A percentile compares a stretch with the other conserved stretches of the same genome.
Conservation (phyloP, 2,329 filamentous ascomycete species). For the Aspergillus oerlinghausenensis region DNA sequence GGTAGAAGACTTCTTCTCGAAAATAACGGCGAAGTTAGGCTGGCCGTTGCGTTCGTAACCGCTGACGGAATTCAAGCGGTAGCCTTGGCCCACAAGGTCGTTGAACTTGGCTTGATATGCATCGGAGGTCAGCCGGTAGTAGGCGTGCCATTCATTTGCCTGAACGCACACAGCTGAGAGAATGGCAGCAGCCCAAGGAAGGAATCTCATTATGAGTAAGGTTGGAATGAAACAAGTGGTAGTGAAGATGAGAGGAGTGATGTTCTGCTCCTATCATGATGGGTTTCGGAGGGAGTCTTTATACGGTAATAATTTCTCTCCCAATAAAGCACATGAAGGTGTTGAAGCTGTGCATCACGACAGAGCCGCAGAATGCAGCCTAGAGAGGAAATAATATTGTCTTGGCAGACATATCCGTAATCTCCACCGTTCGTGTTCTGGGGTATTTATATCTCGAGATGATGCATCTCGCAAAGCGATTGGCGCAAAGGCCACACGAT, state of each 20-base stretch:
- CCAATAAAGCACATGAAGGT: neutral
- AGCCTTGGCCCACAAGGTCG: conserved; percentile 7
- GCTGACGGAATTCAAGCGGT: conserved; percentile 7
- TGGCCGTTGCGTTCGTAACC: conserved; percentile 8
- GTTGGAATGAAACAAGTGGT: neutral
- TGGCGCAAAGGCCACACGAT: neutral
- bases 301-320: neutral
- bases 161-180: conserved; percentile 4
- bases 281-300: neutral
- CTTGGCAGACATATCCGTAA: neutral
- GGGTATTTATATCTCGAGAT: neutral
- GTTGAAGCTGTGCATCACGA: neutral
- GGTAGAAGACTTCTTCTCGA: conserved; percentile 5
- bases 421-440: neutral
- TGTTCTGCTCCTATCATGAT: neutral
- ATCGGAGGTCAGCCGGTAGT: conserved; percentile 8
- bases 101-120: conserved; percentile 11
- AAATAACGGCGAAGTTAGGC: conserved; percentile 10
- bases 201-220: conserved; percentile 4
- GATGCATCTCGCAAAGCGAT: neutral
- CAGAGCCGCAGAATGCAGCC: neutral
- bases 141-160: conserved; percentile 11
- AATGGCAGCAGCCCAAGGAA: conserved; percentile 1
- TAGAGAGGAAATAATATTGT: neutral
- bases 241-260: neutral